Evolutionary conservation across 192 early-diverging fungal genomes (phyloP).

Genomic region (Geranomyces michiganensis): DNA sequence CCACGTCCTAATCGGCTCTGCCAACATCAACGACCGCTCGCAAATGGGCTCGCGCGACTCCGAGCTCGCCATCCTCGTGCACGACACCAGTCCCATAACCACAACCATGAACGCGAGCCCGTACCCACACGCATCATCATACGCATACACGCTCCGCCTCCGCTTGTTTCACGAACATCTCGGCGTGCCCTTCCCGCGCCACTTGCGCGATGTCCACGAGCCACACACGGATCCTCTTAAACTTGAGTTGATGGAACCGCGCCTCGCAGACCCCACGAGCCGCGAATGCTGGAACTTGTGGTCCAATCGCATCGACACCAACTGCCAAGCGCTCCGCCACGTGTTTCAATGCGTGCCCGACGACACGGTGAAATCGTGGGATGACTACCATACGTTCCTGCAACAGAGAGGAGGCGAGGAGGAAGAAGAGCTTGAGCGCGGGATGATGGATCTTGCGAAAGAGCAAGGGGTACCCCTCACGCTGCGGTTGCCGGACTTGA

Average conservation of each 20-base stretch:
- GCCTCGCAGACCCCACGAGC: conserved; percentile 64
- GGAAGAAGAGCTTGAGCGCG: conserved; percentile 27
- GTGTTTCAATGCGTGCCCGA: conserved; percentile 89
- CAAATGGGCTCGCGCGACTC: conserved; percentile 85
- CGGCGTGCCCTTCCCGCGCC: conserved; percentile 56
- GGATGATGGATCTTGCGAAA: conserved; percentile 26
- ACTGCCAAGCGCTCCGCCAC: conserved; percentile 73
- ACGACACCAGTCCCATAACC: conserved; percentile 68
- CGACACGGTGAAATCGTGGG: conserved; percentile 69
- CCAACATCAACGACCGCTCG: conserved; percentile 92
- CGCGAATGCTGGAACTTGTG: conserved; percentile 67
- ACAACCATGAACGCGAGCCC: conserved; percentile 75
- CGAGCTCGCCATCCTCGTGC: conserved; percentile 83
- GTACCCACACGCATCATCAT: conserved; percentile 68
- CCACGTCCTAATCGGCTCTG: conserved; percentile 80
- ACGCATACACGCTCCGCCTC: conserved; percentile 74
- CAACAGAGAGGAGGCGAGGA: conserved; percentile 18
- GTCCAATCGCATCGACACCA: conserved; percentile 63
- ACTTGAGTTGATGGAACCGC: conserved; percentile 1
- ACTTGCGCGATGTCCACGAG: conserved; percentile 22
- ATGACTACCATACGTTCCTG: conserved; percentile 33
- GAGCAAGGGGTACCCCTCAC: conserved; percentile 30
- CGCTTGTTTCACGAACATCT: conserved; percentile 83
- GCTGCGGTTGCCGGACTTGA: not conserved
- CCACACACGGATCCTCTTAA: not conserved